Conservation (phyloP, 2,329 filamentous ascomycete genomes). For the Beauveria pseudobassiana region DNA sequence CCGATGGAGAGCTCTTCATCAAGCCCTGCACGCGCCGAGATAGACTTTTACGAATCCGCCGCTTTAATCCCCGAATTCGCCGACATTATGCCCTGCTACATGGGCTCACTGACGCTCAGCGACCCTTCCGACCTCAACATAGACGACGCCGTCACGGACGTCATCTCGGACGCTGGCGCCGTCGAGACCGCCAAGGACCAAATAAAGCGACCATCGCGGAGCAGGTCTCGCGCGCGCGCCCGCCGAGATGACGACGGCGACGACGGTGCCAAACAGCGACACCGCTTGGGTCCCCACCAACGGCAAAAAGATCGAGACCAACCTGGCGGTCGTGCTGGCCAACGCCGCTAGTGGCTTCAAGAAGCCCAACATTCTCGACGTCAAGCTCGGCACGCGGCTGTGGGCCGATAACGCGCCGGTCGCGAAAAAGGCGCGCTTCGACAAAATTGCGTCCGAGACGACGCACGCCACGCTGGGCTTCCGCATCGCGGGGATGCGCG, state of each 20-base stretch:
- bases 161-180: slow-evolving; percentile 32
- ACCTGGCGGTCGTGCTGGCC: slow-evolving; percentile 74
- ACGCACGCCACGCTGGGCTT: slow-evolving; percentile 56
- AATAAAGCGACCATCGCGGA: slow-evolving; percentile 26
- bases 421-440: slow-evolving; percentile 53
- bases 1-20: slow-evolving; percentile 77
- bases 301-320: slow-evolving; percentile 60
- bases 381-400: slow-evolving; percentile 80
- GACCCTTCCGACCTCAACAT: slow-evolving; percentile 42
- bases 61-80: slow-evolving; percentile 63
- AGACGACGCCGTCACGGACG: slow-evolving; percentile 38
- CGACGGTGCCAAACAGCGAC: slow-evolving; percentile 16
- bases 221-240: slow-evolving; percentile 21
- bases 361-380: slow-evolving; percentile 82
- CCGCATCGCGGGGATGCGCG: slow-evolving; percentile 58
- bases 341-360: slow-evolving; percentile 77
- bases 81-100: slow-evolving; percentile 74
- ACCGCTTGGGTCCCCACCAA: slow-evolving; percentile 41
- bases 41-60: slow-evolving; percentile 81
- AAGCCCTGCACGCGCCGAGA: slow-evolving; percentile 88
- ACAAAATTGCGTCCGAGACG: slow-evolving; percentile 50
- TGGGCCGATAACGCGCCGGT: slow-evolving; percentile 69
- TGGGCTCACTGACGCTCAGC: slow-evolving; percentile 70
- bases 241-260: slow-evolving; percentile 9
- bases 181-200: slow-evolving; percentile 26